Conservation (phyloP, 1,284 basidiomycete genomes). For the Moesziomyces sp. region DNA sequence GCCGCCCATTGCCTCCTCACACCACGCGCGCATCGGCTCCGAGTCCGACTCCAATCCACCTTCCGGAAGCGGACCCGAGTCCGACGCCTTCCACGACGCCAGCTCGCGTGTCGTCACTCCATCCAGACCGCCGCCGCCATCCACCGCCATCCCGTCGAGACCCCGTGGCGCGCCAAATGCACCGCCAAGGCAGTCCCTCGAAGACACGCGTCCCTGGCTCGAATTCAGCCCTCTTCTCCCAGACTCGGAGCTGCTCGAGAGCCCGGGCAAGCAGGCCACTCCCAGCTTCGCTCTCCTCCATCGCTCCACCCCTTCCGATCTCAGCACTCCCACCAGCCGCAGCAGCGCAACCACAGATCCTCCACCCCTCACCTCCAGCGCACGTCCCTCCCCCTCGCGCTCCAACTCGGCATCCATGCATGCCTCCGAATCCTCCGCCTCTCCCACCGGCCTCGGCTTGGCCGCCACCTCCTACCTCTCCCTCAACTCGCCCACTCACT, state of each 20-base stretch:
- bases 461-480: conserved; percentile 32
- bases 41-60: conserved; percentile 3
- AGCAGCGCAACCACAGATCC: conserved; percentile 26
- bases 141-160: background rate
- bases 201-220: conserved; percentile 44
- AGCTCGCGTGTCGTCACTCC: conserved; percentile 18
- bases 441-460: conserved; percentile 35
- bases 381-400: conserved; percentile 25
- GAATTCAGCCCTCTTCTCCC: conserved; percentile 44
- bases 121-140: conserved; percentile 4
- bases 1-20: no score
- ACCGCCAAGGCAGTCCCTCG: conserved; percentile 16
- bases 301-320: conserved; percentile 13
- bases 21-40: background rate
- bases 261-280: conserved; percentile 6
- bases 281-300: conserved; percentile 14
- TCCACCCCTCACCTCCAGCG: background rate
- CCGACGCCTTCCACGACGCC: conserved; percentile 13
- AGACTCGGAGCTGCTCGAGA: conserved; percentile 29
- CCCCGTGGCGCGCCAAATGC: background rate
- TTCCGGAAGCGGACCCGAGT: background rate
- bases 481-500: conserved; percentile 21
- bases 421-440: conserved; percentile 28
- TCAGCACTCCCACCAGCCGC: conserved; percentile 26
- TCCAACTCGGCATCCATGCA: conserved; percentile 23